Percentiles rank a stretch among this genome's conserved stretches.
Conservation (phyloP, 176 grass and related monocot genomes). For the Pharus latifolius region DNA sequence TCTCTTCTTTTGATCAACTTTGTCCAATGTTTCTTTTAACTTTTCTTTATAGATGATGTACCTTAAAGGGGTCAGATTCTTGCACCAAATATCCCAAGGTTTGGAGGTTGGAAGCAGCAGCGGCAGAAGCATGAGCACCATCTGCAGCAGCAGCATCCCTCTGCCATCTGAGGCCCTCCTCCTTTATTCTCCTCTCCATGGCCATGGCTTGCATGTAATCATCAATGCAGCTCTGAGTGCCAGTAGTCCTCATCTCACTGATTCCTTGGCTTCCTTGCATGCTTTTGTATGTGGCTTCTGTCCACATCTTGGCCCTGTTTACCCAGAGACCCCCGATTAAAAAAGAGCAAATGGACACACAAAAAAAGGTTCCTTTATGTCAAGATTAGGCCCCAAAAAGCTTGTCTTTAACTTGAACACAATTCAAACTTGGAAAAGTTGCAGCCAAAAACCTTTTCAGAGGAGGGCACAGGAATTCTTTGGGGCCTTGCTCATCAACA, state of each 20-base stretch:
- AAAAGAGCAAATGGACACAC: slow-evolving; percentile 15
- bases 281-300: slow-evolving; percentile 33
- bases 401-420: slow-evolving; percentile 22
- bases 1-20: slow-evolving; percentile 26
- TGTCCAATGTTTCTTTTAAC: not conserved
- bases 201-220: slow-evolving; percentile 70
- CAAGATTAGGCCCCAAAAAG: slow-evolving; percentile 40
- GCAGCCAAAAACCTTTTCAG: slow-evolving; percentile 76
- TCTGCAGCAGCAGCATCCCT: slow-evolving; percentile 32
- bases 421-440: slow-evolving; percentile 11
- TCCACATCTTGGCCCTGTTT: slow-evolving; percentile 52
- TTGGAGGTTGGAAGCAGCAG: slow-evolving; percentile 43
- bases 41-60: slow-evolving; percentile 29
- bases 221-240: slow-evolving; percentile 55
- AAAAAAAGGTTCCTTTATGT: slow-evolving; percentile 24
- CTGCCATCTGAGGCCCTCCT: slow-evolving; percentile 55
- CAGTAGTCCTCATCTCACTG: slow-evolving; percentile 35
- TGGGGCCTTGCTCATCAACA: slow-evolving; percentile 69
- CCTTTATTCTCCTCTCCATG: slow-evolving; percentile 56
- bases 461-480: slow-evolving; percentile 50
- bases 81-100: slow-evolving; percentile 44
- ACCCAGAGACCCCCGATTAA: slow-evolving; percentile 7
- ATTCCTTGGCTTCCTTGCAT: slow-evolving; percentile 58
- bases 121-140: not conserved
- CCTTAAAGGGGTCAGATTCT: slow-evolving; percentile 80